These are phyloP conservation scores for Periconia sp. DNA, from an alignment of 2,329 filamentous ascomycete genomes.

Conservation along the genomic window DNA sequence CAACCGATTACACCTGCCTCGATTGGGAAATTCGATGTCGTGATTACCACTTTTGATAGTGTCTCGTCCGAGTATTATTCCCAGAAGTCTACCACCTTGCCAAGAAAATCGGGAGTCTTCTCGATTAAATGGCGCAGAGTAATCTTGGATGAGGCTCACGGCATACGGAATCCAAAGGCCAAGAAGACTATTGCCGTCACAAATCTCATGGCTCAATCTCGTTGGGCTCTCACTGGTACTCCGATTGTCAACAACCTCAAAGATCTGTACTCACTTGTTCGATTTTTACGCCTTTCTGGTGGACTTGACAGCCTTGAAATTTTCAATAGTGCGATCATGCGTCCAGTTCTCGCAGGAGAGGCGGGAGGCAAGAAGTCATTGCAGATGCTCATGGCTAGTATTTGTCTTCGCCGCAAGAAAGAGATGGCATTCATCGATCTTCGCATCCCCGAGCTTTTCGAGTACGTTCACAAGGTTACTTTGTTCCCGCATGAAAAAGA, in stretches of 20 bases:
- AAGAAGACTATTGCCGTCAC: conserved; percentile 71
- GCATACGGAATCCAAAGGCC: conserved; percentile 74
- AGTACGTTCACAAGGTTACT: conserved; percentile 74
- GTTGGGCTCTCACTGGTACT: conserved; percentile 66
- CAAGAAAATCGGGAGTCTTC: conserved; percentile 50
- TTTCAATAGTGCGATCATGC: conserved; percentile 72
- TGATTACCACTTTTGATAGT: conserved; percentile 84
- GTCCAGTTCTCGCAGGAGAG: conserved; percentile 64
- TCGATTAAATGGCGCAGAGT: conserved; percentile 74
- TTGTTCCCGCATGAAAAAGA: conserved; percentile 73
- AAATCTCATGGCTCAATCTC: conserved; percentile 66
- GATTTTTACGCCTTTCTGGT: conserved; percentile 74
- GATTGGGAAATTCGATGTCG: conserved; percentile 69
- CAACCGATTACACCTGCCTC: conserved; percentile 54
- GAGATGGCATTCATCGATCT: conserved; percentile 87
- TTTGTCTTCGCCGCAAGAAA: conserved; percentile 81
- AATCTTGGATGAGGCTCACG: conserved; percentile 58
- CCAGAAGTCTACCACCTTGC: conserved; percentile 39
- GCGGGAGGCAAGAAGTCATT: conserved; percentile 64
- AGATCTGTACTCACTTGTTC: conserved; percentile 78
- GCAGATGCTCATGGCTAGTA: conserved; percentile 75
- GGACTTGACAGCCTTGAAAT: conserved; percentile 72
- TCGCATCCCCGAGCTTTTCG: conserved; percentile 73
- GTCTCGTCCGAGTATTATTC: conserved; percentile 66
- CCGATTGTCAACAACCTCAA: conserved; percentile 82